Base-by-base conservation (phyloP, 73 alveolate species). In the Breviolum minutum region DNA sequence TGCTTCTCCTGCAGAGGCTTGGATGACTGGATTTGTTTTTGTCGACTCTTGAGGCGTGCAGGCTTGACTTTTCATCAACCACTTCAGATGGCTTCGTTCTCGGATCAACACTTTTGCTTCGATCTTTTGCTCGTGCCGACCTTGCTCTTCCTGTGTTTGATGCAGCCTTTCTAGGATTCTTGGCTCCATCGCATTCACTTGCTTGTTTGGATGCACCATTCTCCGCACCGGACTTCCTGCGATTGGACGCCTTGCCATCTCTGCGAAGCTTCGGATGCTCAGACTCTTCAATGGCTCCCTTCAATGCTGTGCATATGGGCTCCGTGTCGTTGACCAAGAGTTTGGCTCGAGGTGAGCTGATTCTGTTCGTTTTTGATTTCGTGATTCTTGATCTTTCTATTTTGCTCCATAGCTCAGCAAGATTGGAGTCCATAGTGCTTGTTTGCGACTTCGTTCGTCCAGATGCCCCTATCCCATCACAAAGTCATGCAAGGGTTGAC, bases 221-320 rank as follows among this genome's bases (percentile, higher is more conserved):
- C 63, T 17, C 82, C 8, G 24, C 68, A 2, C n/a, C 48, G 29
- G 79, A 69, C 11, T 32, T 64, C 81, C 66, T 32, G 82, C 61
- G 17, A 14, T 61, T 30, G 0, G 95, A 64, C 12, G 27, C 63
- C 61, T 64, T 26, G 20, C 22, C 32, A 32, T 7, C 27, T 29
- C 48, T 30, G 26, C 77, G 32, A 8, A 63, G 95, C 95, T 87
- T 70, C 29, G 83, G 68, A 86, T 64, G 40, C 54, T 66, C 74
- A 8, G 83, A 48, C 64, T 32, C 29, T 9, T 26, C 66, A 20
- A 8, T 61, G 16, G 24, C 11, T 8, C 61, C 83, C 16, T 30
- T 80, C 5, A 12, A 48, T 80, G 10, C 40, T 19, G 69, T 30
- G 13, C 69, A 11, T 10, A 6, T 80, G 7, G 89, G 22, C 89